A percentile compares a stretch with the other conserved stretches of the same genome.
phyloP scores from a whole-genome alignment of 768 basidiomycete genomes.

The Pholiota molesta region DNA sequence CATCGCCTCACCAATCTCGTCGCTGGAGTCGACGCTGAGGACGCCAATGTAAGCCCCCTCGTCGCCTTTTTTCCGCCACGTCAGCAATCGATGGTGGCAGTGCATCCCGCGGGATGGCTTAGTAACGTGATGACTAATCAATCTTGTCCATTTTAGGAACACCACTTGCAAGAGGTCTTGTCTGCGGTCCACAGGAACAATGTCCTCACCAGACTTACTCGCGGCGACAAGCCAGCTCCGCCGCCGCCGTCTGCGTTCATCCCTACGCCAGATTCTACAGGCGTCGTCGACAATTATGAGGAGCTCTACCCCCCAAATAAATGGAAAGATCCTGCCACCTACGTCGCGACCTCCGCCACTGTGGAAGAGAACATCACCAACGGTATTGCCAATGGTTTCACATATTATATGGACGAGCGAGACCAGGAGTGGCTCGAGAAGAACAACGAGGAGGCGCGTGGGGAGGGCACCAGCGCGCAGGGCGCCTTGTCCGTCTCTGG shows the following conservation, averaged over 20 bases:
- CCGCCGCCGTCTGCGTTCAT: constrained; percentile 70
- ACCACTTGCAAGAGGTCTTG: constrained; percentile 54
- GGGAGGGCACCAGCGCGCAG: constrained; percentile 83
- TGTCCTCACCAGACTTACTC: constrained; percentile 30
- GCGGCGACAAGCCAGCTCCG: constrained; percentile 34
- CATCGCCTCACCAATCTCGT: constrained; percentile 74
- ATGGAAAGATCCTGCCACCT: constrained; percentile 80
- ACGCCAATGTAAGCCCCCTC: constrained; percentile 81
- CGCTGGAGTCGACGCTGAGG: constrained; percentile 90
- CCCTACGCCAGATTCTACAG: constrained; percentile 90
- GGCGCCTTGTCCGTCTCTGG: constrained; percentile 60
- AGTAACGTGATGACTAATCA: constrained; percentile 45
- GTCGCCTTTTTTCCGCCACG: constrained; percentile 38
- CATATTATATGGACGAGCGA: constrained; percentile 95
- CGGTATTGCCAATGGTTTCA: constrained; percentile 73
- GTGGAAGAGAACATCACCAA: constrained; percentile 73
- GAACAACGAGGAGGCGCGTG: constrained; percentile 85
- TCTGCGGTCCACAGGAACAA: constrained; percentile 44
- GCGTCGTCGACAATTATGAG: constrained; percentile 76
- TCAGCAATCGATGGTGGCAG: constrained; percentile 47
- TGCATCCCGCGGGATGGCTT: constrained; percentile 53
- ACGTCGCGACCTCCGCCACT: constrained; percentile 82
- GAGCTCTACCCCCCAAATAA: constrained; percentile 68
- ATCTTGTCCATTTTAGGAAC: constrained; percentile 44
- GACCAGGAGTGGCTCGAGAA: constrained; percentile 94